A percentile compares a stretch with the other conserved stretches of the same genome.
phyloP scores from a whole-genome alignment of 1,139 yeast genomes.

The Ogataea hybrid region DNA sequence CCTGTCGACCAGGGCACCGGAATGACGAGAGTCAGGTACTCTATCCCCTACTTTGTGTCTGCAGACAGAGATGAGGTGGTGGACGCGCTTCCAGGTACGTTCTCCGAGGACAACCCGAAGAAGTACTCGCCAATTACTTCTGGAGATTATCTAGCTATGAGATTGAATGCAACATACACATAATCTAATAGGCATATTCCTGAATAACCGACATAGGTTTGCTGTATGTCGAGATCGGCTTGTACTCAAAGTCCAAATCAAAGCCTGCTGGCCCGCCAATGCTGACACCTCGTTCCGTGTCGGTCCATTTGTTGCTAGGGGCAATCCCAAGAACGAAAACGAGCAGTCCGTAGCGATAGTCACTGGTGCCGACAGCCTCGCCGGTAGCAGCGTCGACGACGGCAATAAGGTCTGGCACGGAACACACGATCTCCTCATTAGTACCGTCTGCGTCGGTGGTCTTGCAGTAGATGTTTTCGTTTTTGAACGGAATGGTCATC shows the following conservation, averaged over 20 bases:
- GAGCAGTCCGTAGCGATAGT: conserved; percentile 43
- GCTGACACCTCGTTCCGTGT: conserved; percentile 35
- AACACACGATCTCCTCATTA: conserved; percentile 33
- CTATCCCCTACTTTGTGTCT: conserved; percentile 22
- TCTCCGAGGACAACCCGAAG: conserved; percentile 27
- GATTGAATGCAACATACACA: conserved; percentile 28
- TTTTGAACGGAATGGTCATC: conserved; percentile 41
- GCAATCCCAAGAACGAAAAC: conserved; percentile 43
- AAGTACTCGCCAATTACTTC: conserved; percentile 33
- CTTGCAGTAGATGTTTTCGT: conserved; percentile 38
- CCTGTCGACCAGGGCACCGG: conserved; percentile 17
- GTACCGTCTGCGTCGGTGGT: conserved; percentile 28
- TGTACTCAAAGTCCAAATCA: conserved; percentile 37
- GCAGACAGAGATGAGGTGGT: conserved; percentile 15
- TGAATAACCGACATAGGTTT: conserved; percentile 41
- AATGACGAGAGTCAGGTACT: conserved; percentile 17
- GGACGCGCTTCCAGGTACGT: conserved; percentile 20
- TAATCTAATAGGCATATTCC: conserved; percentile 30
- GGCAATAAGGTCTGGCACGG: conserved; percentile 48
- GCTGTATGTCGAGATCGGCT: conserved; percentile 37
- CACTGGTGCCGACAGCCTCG: conserved; percentile 48
- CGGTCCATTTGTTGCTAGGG: conserved; percentile 41
- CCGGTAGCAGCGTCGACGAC: conserved; percentile 43
- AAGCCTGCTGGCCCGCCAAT: conserved; percentile 43
- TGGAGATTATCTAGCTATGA: conserved; percentile 25